A percentile compares a stretch with the other conserved stretches of the same genome.
These are phyloP conservation scores for Solidago caesia DNA, from an alignment of 129 eudicot genomes.

Conservation along the genomic window DNA sequence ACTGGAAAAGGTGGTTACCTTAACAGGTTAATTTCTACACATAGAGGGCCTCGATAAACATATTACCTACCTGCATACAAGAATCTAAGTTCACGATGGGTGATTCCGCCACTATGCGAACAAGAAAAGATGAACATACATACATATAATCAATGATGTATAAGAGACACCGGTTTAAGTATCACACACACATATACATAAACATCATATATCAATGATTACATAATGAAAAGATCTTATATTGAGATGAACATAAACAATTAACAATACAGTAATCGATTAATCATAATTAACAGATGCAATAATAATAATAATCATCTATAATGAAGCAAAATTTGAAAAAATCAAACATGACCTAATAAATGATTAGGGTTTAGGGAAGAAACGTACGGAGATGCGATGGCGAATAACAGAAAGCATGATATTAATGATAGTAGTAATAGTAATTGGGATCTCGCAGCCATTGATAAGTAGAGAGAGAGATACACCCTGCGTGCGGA, in stretches of 20 bases:
- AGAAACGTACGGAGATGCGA: slow-evolving; percentile 30
- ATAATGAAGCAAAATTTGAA: not conserved
- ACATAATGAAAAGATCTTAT: too few relatives aligned
- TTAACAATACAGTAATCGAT: not conserved
- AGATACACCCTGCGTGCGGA: too few relatives aligned
- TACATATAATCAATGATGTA: too few relatives aligned
- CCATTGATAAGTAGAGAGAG: too few relatives aligned
- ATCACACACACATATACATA: too few relatives aligned
- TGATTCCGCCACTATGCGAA: too few relatives aligned
- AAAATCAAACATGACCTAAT: not conserved
- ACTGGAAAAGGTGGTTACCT: too few relatives aligned
- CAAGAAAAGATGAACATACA: too few relatives aligned
- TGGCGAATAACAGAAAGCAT: slow-evolving; percentile 6
- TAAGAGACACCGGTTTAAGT: too few relatives aligned
- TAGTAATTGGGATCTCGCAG: not conserved
- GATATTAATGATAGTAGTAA: not conserved
- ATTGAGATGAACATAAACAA: not conserved
- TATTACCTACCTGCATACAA: not conserved
- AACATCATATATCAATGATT: too few relatives aligned
- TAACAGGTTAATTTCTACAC: too few relatives aligned
- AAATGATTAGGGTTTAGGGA: not conserved
- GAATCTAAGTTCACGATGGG: too few relatives aligned
- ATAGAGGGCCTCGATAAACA: slow-evolving; percentile 4
- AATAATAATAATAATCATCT: not conserved
- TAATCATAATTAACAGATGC: not conserved